Conservation (phyloP, 176 grass and related monocot genomes). For the Microstegium vimineum region DNA sequence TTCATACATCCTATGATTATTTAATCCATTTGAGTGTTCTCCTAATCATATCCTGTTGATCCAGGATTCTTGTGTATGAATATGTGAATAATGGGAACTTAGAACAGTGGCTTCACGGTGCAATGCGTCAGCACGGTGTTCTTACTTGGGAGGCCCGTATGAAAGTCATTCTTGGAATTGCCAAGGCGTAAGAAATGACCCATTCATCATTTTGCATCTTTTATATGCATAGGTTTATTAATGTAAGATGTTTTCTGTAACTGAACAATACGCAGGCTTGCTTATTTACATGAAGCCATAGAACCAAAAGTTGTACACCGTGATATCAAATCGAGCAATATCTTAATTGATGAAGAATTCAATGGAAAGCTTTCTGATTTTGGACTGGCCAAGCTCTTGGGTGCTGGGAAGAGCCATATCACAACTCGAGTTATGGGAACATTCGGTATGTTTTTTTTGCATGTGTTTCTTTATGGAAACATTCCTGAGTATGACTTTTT, state of each 20-base stretch:
- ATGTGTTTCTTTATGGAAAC: neutral
- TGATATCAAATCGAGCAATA: constrained; percentile 92
- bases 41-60: neutral
- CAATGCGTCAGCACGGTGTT: constrained; percentile 59
- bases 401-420: constrained; percentile 84
- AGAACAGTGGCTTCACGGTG: constrained; percentile 89
- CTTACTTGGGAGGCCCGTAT: constrained; percentile 84
- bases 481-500: neutral
- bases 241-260: constrained; percentile 3
- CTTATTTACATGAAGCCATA: constrained; percentile 89
- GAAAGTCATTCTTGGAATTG: constrained; percentile 73
- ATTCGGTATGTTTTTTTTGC: constrained; percentile 47
- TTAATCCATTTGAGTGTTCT: neutral
- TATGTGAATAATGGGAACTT: constrained; percentile 88
- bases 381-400: constrained; percentile 77
- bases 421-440: constrained; percentile 89
- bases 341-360: constrained; percentile 86
- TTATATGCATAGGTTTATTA: neutral
- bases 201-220: neutral
- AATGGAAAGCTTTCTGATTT: constrained; percentile 90
- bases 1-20: neutral
- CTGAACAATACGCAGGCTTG: constrained; percentile 47
- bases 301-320: constrained; percentile 94
- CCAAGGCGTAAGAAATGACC: constrained; percentile 63
- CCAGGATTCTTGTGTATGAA: constrained; percentile 87